phyloP scores from a whole-genome alignment of 1,139 yeast species.

The Suhomyces taliae region DNA sequence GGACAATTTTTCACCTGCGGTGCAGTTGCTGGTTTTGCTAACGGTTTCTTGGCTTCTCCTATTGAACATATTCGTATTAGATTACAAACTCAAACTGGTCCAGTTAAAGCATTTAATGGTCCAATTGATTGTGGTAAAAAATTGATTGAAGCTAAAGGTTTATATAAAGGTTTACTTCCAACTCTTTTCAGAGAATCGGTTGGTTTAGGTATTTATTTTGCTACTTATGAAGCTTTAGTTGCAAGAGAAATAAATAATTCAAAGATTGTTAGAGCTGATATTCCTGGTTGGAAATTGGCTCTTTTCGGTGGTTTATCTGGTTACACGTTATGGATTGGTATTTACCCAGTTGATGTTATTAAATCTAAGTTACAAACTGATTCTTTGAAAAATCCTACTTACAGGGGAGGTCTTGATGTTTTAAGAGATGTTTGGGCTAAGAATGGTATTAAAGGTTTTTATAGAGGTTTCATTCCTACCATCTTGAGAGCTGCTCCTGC shows the following conservation, averaged over 20 bases:
- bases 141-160: slow-evolving; percentile 52
- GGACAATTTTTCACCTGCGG: slow-evolving; percentile 77
- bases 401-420: slow-evolving; percentile 55
- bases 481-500: slow-evolving; percentile 96
- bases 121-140: slow-evolving; percentile 78
- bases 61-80: slow-evolving; percentile 92
- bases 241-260: slow-evolving; percentile 52
- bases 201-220: slow-evolving; percentile 87
- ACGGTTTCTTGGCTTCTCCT: slow-evolving; percentile 84
- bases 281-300: slow-evolving; percentile 86
- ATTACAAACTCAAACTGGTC: slow-evolving; percentile 75
- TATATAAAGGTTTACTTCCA: slow-evolving; percentile 78
- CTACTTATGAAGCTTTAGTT: slow-evolving; percentile 84
- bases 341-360: slow-evolving; percentile 82
- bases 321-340: slow-evolving; percentile 76
- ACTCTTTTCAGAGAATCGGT: slow-evolving; percentile 80
- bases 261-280: slow-evolving; percentile 55
- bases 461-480: slow-evolving; percentile 87
- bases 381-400: slow-evolving; percentile 51
- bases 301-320: slow-evolving; percentile 85
- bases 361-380: slow-evolving; percentile 89
- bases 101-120: slow-evolving; percentile 55
- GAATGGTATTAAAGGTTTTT: slow-evolving; percentile 73
- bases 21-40: slow-evolving; percentile 85
- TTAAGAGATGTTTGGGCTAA: slow-evolving; percentile 50